Evolutionary conservation across 306 rosid species (phyloP).

Genomic region (Urtica urens): DNA sequence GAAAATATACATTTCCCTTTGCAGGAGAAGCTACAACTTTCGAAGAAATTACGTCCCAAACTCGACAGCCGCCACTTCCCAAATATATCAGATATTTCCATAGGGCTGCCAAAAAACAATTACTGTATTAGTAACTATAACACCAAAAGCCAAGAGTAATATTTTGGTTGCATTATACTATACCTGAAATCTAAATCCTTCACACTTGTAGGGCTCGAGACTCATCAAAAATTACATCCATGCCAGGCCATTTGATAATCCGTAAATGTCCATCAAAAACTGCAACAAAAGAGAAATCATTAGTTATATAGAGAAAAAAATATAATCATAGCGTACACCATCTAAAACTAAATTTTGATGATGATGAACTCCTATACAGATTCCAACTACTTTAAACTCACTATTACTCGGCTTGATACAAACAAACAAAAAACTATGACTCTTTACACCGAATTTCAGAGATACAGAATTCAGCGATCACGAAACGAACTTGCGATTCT

Average conservation of each 20-base stretch:
- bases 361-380: no score
- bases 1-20: slow-evolving; percentile 57
- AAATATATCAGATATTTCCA: slow-evolving; percentile 62
- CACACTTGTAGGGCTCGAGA: slow-evolving; percentile 46
- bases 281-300: slow-evolving; percentile 49
- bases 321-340: not conserved
- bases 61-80: slow-evolving; percentile 77
- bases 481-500: no score
- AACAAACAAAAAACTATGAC: no score
- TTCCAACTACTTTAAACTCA: no score
- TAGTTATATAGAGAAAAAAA: slow-evolving; percentile 16
- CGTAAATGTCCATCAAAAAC: slow-evolving; percentile 82
- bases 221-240: slow-evolving; percentile 55
- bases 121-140: slow-evolving; percentile 16
- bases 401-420: no score
- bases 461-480: no score
- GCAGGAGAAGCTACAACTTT: slow-evolving; percentile 40
- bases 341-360: no score
- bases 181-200: slow-evolving; percentile 93
- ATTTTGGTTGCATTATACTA: not conserved
- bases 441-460: no score
- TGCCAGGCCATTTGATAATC: slow-evolving; percentile 88
- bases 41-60: slow-evolving; percentile 73
- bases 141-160: slow-evolving; percentile 1
- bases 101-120: slow-evolving; percentile 48